Base-by-base conservation (phyloP, 129 eudicot genomes). In the Tagetes erecta region DNA sequence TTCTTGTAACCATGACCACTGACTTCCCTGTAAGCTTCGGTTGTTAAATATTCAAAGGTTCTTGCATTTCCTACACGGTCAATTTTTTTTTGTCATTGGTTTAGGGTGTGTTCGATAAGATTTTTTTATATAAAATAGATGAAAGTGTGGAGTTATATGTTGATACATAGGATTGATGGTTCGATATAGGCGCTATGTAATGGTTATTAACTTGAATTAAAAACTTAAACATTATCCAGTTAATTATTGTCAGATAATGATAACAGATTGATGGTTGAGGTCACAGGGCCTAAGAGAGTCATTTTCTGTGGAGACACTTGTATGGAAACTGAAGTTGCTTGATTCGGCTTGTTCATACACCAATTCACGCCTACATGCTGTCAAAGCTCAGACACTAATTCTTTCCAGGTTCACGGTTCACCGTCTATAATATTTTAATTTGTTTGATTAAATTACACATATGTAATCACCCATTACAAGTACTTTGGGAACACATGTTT, bases 281-380 rank as follows among this genome's bases (percentile, higher is more conserved):
- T 76, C 50, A 40, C 86, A 92, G 97, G 87, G 80, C 78, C 63
- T 87, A 42, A 80, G 78, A 56, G 81, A 87, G 62, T 58, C 71
- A 36, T 75, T 87, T 38, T 78, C 86, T 34, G 78, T 64, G 14
- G 86, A 87, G 67, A 74, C 96, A 46, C 86, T 89, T 67, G 56
- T 74, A n/a, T 92, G 96, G 96, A 92, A 87, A 85, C 80, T 92
- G 75, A 80, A 73, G 85, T 59, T 89, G 85, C 78, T 89, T 66
- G 86, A 83, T 72, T 81, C 94, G 71, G 91, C 91, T 63, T 70
- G 81, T 56, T 77, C 82, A 51, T 92, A 55, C 83, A 89, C 89
- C 69, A 92, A 89, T 82, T 92, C 96, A 66, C 96, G 94, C 59
- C 87, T 92, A 67, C 91, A 85, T 67, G 85, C 88, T 67, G 91